Evolutionary conservation across 805 yeast species (phyloP), one percentile per base, ranked within the genome.

Genomic region (Brettanomyces custersianus): DNA sequence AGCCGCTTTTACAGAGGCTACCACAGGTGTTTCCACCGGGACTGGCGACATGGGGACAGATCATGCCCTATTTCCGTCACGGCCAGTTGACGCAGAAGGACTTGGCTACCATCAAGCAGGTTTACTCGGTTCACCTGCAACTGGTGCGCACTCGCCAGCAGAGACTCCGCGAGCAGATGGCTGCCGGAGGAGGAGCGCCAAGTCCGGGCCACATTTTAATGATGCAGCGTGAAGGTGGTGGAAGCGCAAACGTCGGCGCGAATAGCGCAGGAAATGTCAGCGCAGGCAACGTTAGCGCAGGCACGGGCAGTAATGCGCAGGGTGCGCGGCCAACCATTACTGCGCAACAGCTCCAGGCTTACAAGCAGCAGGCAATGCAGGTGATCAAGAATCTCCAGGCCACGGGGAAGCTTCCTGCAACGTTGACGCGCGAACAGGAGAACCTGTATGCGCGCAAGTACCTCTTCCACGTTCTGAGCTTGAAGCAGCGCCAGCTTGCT

Each of bases 11-110:
- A 16, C 65, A 70, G 36, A 73, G 73, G 47, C 70, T 85, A 32
- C 94, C 94, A 8, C 79, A 72, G 32, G 43, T 49, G 7, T 63
- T 85, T 23, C 96, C 96, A 0, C 78, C 79, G 11, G 80, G 77
- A 34, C 78, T 78, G 20, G 78, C 72, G 45, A 83, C 94, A 5
- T 87, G 95, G 95, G 72, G 75, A 17, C 83, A 77, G 51, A 74
- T 85, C 20, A 74, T 77, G 55, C 80, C 77, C 29, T 68, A 77
- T 45, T 71, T 74, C 43, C 68, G 72, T 43, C 49, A 44, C 24
- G 75, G 74, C 40, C 63, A 73, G 40, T 59, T 83, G 27, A 74
- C 82, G 1, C 69, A 72, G 5, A 69, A 74, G 23, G 72, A 71
- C 20, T 60, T 79, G 62, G 72, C 72, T 12, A 55, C 70, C 18